These are phyloP conservation scores for Amphirosellinia nigrospora DNA, from an alignment of 495 filamentous ascomycete species.

Conservation along the genomic window DNA sequence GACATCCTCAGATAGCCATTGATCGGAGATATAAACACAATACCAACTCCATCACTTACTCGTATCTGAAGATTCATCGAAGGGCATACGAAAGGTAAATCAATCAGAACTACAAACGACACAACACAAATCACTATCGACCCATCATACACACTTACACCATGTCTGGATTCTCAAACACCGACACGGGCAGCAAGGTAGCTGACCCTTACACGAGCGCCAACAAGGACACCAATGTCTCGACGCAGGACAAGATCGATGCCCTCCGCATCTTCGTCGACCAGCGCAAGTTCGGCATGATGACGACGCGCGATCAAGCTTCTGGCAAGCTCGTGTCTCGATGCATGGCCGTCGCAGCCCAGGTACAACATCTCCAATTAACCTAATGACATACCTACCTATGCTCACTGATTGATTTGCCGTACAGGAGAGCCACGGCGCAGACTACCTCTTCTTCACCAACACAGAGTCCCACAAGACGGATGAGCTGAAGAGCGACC, in stretches of 20 bases:
- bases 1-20: background rate
- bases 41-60: background rate
- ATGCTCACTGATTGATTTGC: background rate
- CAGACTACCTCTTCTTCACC: slow-evolving; percentile 92
- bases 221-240: slow-evolving; percentile 66
- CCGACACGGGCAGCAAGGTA: slow-evolving; percentile 60
- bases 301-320: slow-evolving; percentile 66
- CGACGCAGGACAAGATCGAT: slow-evolving; percentile 78
- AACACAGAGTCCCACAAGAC: slow-evolving; percentile 95
- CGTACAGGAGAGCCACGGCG: slow-evolving; percentile 71
- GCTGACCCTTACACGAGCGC: slow-evolving; percentile 83
- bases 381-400: too few relatives aligned
- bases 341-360: slow-evolving; percentile 90
- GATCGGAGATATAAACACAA: background rate
- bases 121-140: too few relatives aligned
- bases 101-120: background rate
- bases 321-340: slow-evolving; percentile 71
- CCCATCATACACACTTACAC: background rate
- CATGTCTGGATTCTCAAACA: slow-evolving; percentile 59
- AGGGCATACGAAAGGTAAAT: background rate
- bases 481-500: slow-evolving; percentile 75
- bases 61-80: too few relatives aligned
- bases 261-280: slow-evolving; percentile 73
- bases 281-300: slow-evolving; percentile 78
- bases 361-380: too few relatives aligned